Evolutionary conservation across 345 rosid species (phyloP).

Genomic region (Eucalyptus pauciflora): DNA sequence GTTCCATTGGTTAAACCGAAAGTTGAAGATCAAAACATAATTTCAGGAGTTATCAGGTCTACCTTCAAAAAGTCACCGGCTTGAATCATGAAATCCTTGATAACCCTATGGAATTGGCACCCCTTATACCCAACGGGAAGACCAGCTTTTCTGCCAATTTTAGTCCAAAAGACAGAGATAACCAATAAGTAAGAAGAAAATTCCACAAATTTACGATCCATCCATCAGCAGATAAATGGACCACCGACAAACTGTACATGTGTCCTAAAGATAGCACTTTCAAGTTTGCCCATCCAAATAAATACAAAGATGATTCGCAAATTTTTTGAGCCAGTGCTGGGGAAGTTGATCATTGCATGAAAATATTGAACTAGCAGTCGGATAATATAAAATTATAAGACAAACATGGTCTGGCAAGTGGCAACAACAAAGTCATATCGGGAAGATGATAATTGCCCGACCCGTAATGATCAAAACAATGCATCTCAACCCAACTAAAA

Average conservation of each 20-base stretch:
- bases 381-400: not conserved
- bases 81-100: conserved; percentile 96
- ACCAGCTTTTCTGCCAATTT: conserved; percentile 66
- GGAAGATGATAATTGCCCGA: not conserved
- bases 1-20: not conserved
- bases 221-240: not conserved
- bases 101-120: conserved; percentile 89
- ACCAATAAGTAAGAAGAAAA: not conserved
- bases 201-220: not conserved
- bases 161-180: not conserved
- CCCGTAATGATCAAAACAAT: not conserved
- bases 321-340: not conserved
- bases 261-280: not conserved
- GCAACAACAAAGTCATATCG: not conserved
- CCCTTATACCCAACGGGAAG: conserved; percentile 89
- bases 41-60: not conserved
- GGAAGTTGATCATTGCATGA: not conserved
- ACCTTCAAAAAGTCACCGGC: conserved; percentile 96
- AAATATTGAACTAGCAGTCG: not conserved
- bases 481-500: not conserved
- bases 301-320: not conserved
- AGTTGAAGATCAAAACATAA: not conserved
- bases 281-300: not conserved
- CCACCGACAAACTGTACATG: not conserved
- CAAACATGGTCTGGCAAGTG: not conserved